Evolutionary conservation across 768 basidiomycete genomes (phyloP).

Genomic region (Podaxis sp.): DNA sequence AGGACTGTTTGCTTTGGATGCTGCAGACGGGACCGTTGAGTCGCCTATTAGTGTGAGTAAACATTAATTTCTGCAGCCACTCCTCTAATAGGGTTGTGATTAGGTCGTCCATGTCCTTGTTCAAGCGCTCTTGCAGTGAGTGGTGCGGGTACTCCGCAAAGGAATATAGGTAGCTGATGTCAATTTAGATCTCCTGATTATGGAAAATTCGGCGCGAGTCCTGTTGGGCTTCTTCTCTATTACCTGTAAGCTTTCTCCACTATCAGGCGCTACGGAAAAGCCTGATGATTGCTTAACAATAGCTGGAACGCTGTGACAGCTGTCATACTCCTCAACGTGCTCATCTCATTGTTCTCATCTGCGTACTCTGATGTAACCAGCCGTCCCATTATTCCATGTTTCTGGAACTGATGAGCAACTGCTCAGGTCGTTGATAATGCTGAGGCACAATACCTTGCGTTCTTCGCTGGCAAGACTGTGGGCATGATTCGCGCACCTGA

Average conservation of each 20-base stretch:
- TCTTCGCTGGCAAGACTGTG: constrained; percentile 86
- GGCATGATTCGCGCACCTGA: constrained; percentile 86
- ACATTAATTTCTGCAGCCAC: neutral
- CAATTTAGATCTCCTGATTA: constrained; percentile 61
- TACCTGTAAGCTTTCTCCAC: constrained; percentile 60
- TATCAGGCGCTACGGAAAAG: neutral
- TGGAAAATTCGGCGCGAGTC: constrained; percentile 47
- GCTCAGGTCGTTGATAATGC: constrained; percentile 75
- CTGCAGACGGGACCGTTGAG: constrained; percentile 78
- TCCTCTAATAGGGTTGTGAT: constrained; percentile 1
- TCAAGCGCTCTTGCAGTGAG: constrained; percentile 81
- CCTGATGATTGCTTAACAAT: neutral
- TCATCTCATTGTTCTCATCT: constrained; percentile 94
- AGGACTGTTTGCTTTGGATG: constrained; percentile 86
- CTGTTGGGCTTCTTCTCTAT: constrained; percentile 65
- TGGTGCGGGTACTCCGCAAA: neutral
- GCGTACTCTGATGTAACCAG: constrained; percentile 82
- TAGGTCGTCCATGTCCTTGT: constrained; percentile 72
- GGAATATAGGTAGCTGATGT: neutral
- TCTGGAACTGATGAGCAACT: neutral
- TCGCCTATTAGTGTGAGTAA: constrained; percentile 43
- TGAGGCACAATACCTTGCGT: constrained; percentile 86
- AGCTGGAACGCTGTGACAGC: constrained; percentile 85
- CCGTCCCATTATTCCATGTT: neutral
- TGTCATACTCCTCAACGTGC: constrained; percentile 85